A percentile compares a stretch with the other conserved stretches of the same genome.
Evolutionary conservation across 306 rosid species (phyloP).

Genomic region (Rosa persica): DNA sequence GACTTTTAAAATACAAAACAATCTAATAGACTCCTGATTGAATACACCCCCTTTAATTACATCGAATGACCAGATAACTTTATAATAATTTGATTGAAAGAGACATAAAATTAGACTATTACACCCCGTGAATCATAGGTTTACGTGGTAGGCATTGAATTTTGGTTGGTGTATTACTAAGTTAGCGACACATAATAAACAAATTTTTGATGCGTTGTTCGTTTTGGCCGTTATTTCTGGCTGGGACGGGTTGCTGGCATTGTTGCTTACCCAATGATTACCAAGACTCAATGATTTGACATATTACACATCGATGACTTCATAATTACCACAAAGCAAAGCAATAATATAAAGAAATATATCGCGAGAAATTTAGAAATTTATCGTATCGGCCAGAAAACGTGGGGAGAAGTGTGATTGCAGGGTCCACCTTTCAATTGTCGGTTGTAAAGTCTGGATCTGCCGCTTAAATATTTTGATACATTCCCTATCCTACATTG

Average conservation of each 20-base stretch:
- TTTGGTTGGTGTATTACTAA: neutral
- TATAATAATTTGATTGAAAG: neutral
- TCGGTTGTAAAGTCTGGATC: conserved; percentile 34
- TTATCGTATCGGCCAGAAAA: neutral
- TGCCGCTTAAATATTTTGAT: neutral
- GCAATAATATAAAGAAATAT: neutral
- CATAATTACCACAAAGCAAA: neutral
- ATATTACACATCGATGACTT: neutral
- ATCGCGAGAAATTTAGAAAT: neutral
- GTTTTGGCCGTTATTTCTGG: neutral
- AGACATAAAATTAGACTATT: neutral
- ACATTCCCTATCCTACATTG: conserved; percentile 14
- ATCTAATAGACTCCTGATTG: too few species aligned
- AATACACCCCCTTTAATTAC: too few species aligned
- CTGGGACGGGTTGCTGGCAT: neutral
- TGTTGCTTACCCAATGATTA: conserved; percentile 19
- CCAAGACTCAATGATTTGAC: neutral
- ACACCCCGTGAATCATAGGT: neutral
- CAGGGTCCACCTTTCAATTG: conserved; percentile 22
- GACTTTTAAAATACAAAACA: too few species aligned
- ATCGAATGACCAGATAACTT: too few species aligned
- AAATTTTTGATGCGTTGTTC: neutral
- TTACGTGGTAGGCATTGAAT: neutral
- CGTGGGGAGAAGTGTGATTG: conserved; percentile 2
- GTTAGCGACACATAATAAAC: neutral